Base-by-base conservation (phyloP, 2,329 filamentous ascomycete genomes). In the Neofusicoccum laricinum region DNA sequence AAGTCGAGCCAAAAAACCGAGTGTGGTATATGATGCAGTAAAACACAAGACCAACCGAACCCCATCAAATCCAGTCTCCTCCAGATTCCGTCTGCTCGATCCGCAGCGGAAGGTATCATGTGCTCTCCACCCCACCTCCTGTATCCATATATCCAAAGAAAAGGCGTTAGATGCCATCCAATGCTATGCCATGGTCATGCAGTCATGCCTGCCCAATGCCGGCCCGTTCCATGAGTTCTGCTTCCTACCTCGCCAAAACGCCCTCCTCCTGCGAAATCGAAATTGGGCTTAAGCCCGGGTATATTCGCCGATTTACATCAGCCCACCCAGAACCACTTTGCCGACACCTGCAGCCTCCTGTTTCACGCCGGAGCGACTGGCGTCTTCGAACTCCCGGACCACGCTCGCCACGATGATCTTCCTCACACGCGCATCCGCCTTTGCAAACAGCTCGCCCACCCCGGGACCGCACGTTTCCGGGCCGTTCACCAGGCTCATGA, bases 311-410 rank as follows among this genome's bases (percentile, higher is more conserved):
- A 32, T 45, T 46, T 46, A 87, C 85, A 97, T 89, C 69, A 98
- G 80, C 0, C 94, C 95, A 2, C 93, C 92, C 1, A 98, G 78
- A 1, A 98, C 93, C 34, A 97, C 90, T 76, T 92, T 95, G 57
- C 92, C 91, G 43, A 99, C 87, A 38, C 90, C 93, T 1, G 89
- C 88, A 53, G 98, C 83, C 79, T 99, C 95, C 12, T 85, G 86
- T 78, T 90, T 94, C 34, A 92, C 86, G 10, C 90, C 89, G 49
- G 81, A 82, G 50, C 94, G 83, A 75, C 90, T 95, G 19, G 87
- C 86, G 65, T 97, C 94, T 76, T 98, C 95, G 75, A 98, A 97
- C 73, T 99, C 95, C 69, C 93, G 89, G 53, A 97, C 89, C 1
- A 96, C 87, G 5, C 90, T 90, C 51, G 92, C 89, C 1, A 99